Conservation (phyloP, 2,329 filamentous ascomycete genomes). For the Knoxdaviesia capensis region DNA sequence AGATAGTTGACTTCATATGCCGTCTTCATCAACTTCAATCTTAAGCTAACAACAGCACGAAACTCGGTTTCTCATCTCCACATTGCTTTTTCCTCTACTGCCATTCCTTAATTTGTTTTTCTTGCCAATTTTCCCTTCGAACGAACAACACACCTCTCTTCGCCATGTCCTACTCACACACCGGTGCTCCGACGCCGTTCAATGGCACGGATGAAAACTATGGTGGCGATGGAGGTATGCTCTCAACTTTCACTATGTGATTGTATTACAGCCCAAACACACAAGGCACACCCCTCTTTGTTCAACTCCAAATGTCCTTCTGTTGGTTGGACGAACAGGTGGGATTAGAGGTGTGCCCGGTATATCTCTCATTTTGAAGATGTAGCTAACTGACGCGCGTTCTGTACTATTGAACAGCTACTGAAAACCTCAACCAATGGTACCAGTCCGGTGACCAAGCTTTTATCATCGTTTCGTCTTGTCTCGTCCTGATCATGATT, state of each 20-base stretch:
- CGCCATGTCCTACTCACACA: slow-evolving; percentile 37
- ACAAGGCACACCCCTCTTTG: not conserved
- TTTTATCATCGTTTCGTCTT: slow-evolving; percentile 75
- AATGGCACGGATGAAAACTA: slow-evolving; percentile 42
- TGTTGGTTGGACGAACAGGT: too few species aligned
- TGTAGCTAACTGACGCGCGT: not conserved
- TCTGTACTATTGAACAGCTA: slow-evolving; percentile 25
- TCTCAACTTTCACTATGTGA: slow-evolving; percentile 1
- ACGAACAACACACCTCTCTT: not conserved
- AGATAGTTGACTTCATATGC: too few species aligned
- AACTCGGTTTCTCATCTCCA: too few species aligned
- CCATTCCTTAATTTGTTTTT: too few species aligned
- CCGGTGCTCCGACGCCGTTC: slow-evolving; percentile 36
- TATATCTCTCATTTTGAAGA: slow-evolving; percentile 1
- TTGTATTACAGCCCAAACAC: not conserved
- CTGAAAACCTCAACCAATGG: slow-evolving; percentile 89
- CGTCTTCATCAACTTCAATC: too few species aligned
- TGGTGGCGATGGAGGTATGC: slow-evolving; percentile 63
- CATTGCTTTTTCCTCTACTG: too few species aligned
- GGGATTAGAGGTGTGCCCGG: too few species aligned
- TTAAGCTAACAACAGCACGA: too few species aligned
- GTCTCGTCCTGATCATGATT: slow-evolving; percentile 92
- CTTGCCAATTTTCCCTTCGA: not conserved
- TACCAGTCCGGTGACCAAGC: slow-evolving; percentile 80
- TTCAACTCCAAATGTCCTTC: too few species aligned